Base-by-base conservation (phyloP, 495 filamentous ascomycete genomes). In the Pseudomonodictys pantanalensis region DNA sequence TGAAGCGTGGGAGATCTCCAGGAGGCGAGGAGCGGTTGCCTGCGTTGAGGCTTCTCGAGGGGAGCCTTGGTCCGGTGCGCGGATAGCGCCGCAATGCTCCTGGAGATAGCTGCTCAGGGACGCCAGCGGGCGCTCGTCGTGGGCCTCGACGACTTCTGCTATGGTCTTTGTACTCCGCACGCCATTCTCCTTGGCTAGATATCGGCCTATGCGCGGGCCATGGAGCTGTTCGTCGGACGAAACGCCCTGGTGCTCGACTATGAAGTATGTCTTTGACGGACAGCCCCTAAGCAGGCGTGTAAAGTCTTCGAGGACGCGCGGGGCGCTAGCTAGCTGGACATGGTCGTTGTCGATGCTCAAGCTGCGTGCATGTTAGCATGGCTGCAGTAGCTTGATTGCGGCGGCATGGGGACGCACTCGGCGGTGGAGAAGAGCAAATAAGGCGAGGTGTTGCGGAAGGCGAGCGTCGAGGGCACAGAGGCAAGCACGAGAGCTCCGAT, bases 391-490 rank as follows among this genome's bases (percentile, higher is more conserved):
- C 55, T 35, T 58, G n/a, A 23, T 26, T 23, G 18, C 51, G 52
- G 64, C 56, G 47, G 52, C 56, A 39, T 50, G 44, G 63, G 54
- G 58, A 75, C 86, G 38, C 82, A 96, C 90, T 84, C 77, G 48
- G 87, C 83, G 32, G 82, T 87, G 23, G 91, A 95, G 68, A 91
- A 84, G 24, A 96, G 74, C 73, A 96, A 80, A 69, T 95, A 93
- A 15, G 92, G 92, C 41, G 90, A 91, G 0, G 91, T 88, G 66
- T 96, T 86, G 45, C 80, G 82, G 73, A 95, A 92, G 15, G 91
- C 91, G 33, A 81, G 77, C 49, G 77, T 83, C 11, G 79, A 73
- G 55, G 78, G 76, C 71, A 79, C 77, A 67, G 78, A 46, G 12
- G 53, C 79, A 59, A 88, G 79, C 70, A 86, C 81, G 39, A 90